These are phyloP conservation scores for Crithidia expoeki DNA, from an alignment of 208 protist species.

Conservation along the genomic window DNA sequence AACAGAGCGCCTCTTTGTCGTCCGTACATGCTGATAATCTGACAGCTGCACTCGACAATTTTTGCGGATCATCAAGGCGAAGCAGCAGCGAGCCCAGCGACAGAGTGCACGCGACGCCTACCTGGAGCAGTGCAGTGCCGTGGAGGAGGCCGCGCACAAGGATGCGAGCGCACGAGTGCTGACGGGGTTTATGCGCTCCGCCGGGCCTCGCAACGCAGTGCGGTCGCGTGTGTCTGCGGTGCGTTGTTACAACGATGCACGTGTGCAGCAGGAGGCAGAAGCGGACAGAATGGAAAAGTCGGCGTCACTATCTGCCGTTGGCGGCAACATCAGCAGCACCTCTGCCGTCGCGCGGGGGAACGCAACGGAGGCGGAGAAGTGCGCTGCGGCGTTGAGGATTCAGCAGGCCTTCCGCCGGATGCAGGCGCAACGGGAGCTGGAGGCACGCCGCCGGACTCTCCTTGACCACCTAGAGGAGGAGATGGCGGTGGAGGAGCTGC, in stretches of 20 bases:
- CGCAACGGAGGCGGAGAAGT: not conserved
- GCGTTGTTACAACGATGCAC: conserved; percentile 26
- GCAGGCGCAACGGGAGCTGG: conserved; percentile 13
- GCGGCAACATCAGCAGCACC: not conserved
- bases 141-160: conserved; percentile 16
- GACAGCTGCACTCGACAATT: not conserved
- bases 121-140: conserved; percentile 18
- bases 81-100: conserved; percentile 20
- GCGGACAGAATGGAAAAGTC: not conserved
- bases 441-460: conserved; percentile 9
- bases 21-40: not conserved
- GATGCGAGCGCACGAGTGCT: conserved; percentile 27
- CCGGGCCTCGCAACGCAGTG: conserved; percentile 20
- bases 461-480: conserved; percentile 26
- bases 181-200: conserved; percentile 28
- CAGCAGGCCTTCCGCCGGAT: conserved; percentile 26
- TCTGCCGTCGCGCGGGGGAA: not conserved
- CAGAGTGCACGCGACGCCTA: conserved; percentile 23
- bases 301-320: not conserved
- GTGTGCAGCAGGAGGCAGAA: conserved; percentile 9
- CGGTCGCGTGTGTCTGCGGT: conserved; percentile 5
- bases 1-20: not conserved
- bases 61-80: conserved; percentile 13
- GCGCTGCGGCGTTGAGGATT: conserved; percentile 34
- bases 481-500: conserved; percentile 37